phyloP scores from a whole-genome alignment of 495 filamentous ascomycete genomes.

The Penicillium cataractarum region DNA sequence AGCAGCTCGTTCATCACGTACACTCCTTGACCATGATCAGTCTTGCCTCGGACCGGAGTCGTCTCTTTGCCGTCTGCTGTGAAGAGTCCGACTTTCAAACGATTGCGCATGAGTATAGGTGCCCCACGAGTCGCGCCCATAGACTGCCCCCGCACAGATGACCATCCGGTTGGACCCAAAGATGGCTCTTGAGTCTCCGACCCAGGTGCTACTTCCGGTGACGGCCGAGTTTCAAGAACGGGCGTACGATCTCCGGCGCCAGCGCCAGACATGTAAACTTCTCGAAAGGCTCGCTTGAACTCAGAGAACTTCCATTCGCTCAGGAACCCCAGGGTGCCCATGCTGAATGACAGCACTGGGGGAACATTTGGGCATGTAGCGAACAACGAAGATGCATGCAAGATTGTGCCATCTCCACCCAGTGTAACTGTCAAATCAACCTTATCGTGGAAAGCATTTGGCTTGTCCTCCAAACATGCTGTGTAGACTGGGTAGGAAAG shows the following conservation, averaged over 20 bases:
- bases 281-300: constrained; percentile 85
- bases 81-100: constrained; percentile 81
- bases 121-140: constrained; percentile 76
- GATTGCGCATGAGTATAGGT: constrained; percentile 81
- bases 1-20: constrained; percentile 96
- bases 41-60: constrained; percentile 46
- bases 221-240: constrained; percentile 31
- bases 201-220: constrained; percentile 17
- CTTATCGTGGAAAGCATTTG: constrained; percentile 58
- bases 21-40: constrained; percentile 49
- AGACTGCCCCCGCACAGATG: constrained; percentile 73
- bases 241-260: constrained; percentile 53
- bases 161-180: constrained; percentile 62
- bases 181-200: constrained; percentile 20
- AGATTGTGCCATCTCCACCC: constrained; percentile 93
- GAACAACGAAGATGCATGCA: constrained; percentile 90
- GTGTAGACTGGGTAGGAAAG: constrained; percentile 80
- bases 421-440: constrained; percentile 86
- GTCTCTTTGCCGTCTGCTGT: constrained; percentile 56
- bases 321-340: constrained; percentile 93
- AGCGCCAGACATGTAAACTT: constrained; percentile 91
- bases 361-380: constrained; percentile 79
- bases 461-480: constrained; percentile 39
- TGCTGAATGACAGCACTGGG: constrained; percentile 92
- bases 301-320: constrained; percentile 96